These are phyloP conservation scores for Phoma sp. DNA, from an alignment of 2,329 filamentous ascomycete genomes.

Conservation along the genomic window DNA sequence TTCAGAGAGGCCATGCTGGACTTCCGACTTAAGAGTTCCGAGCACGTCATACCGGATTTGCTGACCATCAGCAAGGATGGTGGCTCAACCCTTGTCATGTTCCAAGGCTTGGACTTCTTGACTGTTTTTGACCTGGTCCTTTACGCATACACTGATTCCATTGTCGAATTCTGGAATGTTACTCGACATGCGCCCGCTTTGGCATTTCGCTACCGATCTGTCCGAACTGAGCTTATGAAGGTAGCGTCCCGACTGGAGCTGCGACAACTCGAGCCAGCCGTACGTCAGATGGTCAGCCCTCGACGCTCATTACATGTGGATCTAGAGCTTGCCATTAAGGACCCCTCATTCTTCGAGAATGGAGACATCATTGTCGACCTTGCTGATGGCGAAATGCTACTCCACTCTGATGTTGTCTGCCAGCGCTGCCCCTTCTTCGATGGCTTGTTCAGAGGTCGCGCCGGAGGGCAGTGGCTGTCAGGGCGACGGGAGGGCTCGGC, in stretches of 20 bases:
- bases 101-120: conserved; percentile 76
- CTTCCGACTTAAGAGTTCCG: conserved; percentile 62
- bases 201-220: conserved; percentile 77
- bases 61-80: conserved; percentile 63
- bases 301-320: conserved; percentile 72
- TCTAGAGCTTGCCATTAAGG: conserved; percentile 72
- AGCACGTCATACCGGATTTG: conserved; percentile 66
- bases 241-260: conserved; percentile 76
- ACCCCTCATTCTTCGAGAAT: conserved; percentile 76
- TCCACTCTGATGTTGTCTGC: conserved; percentile 82
- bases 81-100: conserved; percentile 66
- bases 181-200: conserved; percentile 69
- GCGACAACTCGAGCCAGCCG: conserved; percentile 75
- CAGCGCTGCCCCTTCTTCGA: conserved; percentile 92
- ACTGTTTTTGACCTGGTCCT: conserved; percentile 80
- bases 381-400: conserved; percentile 70
- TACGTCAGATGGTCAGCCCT: conserved; percentile 75
- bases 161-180: conserved; percentile 88
- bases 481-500: conserved; percentile 64
- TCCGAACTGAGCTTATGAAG: conserved; percentile 87
- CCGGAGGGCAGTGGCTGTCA: conserved; percentile 83
- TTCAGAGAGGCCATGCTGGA: conserved; percentile 66
- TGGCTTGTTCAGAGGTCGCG: conserved; percentile 86
- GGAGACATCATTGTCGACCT: conserved; percentile 83
- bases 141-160: conserved; percentile 80